phyloP scores from a whole-genome alignment of 495 filamentous ascomycete genomes.

The Darksidea phi region DNA sequence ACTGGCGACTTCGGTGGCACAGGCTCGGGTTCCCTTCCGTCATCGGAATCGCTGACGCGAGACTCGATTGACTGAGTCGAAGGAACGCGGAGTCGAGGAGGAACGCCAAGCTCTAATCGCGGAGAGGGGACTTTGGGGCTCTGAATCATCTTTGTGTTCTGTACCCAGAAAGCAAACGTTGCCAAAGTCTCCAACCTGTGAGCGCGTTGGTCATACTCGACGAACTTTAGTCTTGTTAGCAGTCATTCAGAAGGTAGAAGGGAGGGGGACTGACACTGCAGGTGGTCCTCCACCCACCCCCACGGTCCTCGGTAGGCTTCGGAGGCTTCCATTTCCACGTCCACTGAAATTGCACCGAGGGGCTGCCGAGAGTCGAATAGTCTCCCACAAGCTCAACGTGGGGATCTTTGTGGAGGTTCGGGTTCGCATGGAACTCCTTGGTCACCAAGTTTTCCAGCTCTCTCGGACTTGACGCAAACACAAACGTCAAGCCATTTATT shows the following conservation, averaged over 20 bases:
- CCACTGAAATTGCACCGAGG: conserved; percentile 90
- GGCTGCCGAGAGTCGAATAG: conserved; percentile 73
- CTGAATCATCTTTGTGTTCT: conserved; percentile 50
- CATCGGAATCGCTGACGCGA: conserved; percentile 67
- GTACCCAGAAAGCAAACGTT: conserved; percentile 91
- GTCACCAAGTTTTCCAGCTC: conserved; percentile 93
- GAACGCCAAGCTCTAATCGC: conserved; percentile 66
- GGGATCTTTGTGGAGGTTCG: conserved; percentile 94
- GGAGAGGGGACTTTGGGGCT: conserved; percentile 53
- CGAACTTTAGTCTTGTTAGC: conserved; percentile 56
- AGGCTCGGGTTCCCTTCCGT: conserved; percentile 51
- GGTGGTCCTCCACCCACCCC: conserved; percentile 89
- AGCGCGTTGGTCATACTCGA: conserved; percentile 92
- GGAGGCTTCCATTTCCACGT: conserved; percentile 96
- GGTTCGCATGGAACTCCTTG: conserved; percentile 92
- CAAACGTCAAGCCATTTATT: conserved; percentile 88
- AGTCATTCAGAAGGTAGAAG: conserved; percentile 1
- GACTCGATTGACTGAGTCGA: conserved; percentile 81
- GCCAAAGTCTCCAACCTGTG: conserved; percentile 86
- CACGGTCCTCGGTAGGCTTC: conserved; percentile 75
- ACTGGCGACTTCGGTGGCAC: conserved; percentile 59
- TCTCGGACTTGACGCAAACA: conserved; percentile 77
- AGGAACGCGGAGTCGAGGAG: conserved; percentile 73
- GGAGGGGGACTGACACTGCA: conserved; percentile 64
- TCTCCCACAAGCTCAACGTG: conserved; percentile 93